A percentile compares a stretch with the other conserved stretches of the same genome.
These are phyloP conservation scores for Puccinia horiana DNA, from an alignment of 1,284 basidiomycete species.

Conservation along the genomic window DNA sequence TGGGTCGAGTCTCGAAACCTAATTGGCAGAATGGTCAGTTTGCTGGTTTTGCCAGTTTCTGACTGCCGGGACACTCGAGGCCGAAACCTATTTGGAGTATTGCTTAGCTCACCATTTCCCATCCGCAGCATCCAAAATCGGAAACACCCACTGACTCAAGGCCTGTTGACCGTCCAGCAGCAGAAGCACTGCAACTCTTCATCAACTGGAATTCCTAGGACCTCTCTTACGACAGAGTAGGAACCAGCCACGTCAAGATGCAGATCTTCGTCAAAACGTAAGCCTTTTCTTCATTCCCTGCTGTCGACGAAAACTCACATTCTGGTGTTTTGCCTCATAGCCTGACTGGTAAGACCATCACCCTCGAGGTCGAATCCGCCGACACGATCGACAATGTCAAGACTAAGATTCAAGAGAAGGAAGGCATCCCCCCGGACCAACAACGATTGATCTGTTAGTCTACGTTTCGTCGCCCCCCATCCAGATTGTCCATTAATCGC, in stretches of 20 bases:
- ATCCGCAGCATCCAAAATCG: neutral
- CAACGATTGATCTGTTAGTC: constrained; percentile 69
- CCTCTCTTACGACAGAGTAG: constrained; percentile 48
- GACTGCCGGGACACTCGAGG: neutral
- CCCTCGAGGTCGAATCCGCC: constrained; percentile 62
- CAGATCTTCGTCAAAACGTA: constrained; percentile 64
- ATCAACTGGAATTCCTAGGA: constrained; percentile 32
- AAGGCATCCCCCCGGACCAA: constrained; percentile 87
- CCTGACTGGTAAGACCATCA: constrained; percentile 59
- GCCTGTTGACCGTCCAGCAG: neutral
- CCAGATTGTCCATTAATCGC: neutral
- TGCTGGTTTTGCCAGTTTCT: neutral
- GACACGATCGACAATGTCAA: constrained; percentile 99
- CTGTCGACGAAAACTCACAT: constrained; percentile 52
- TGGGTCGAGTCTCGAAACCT: neutral
- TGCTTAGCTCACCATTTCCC: neutral
- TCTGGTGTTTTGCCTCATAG: constrained; percentile 52
- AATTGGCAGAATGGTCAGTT: neutral
- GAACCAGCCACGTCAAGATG: constrained; percentile 59
- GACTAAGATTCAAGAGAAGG: constrained; percentile 67
- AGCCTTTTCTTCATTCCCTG: constrained; percentile 26
- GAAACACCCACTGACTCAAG: neutral
- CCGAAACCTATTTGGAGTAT: constrained; percentile 14
- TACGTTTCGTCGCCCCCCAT: neutral
- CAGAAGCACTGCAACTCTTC: neutral